Percentiles rank a stretch among this genome's conserved stretches.
phyloP scores from a whole-genome alignment of 2,329 filamentous ascomycete species.

The Xylariaceae sp. region DNA sequence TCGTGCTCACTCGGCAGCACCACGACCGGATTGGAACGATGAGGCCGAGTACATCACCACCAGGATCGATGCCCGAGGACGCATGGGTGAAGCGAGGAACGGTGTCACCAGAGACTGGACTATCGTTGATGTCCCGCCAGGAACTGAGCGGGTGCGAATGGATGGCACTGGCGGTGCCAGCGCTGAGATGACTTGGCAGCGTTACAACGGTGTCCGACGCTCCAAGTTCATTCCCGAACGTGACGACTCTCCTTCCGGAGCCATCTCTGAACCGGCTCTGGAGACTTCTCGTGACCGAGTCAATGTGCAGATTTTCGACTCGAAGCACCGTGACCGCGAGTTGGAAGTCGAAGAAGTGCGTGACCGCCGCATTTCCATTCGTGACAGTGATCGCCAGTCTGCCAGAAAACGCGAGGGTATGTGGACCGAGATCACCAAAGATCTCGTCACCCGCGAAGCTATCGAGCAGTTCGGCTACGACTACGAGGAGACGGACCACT shows the following conservation, averaged over 20 bases:
- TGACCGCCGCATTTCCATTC: slow-evolving; percentile 44
- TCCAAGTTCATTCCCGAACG: slow-evolving; percentile 67
- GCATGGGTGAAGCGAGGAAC: slow-evolving; percentile 67
- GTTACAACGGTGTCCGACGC: slow-evolving; percentile 71
- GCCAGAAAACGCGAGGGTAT: slow-evolving; percentile 56
- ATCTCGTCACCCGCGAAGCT: slow-evolving; percentile 79
- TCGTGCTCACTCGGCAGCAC: slow-evolving; percentile 48
- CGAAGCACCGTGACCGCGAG: slow-evolving; percentile 37
- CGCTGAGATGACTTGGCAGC: slow-evolving; percentile 73
- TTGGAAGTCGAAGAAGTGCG: slow-evolving; percentile 52
- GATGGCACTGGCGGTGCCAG: slow-evolving; percentile 70
- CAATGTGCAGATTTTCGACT: slow-evolving; percentile 43
- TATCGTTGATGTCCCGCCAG: slow-evolving; percentile 78
- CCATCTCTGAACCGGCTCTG: slow-evolving; percentile 29
- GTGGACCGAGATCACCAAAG: slow-evolving; percentile 97
- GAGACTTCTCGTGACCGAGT: slow-evolving; percentile 33
- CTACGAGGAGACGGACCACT: slow-evolving; percentile 82
- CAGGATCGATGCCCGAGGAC: slow-evolving; percentile 55
- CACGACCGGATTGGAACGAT: slow-evolving; percentile 52
- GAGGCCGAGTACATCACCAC: slow-evolving; percentile 59
- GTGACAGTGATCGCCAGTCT: slow-evolving; percentile 31
- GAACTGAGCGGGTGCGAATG: slow-evolving; percentile 76
- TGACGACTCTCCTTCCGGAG: slow-evolving; percentile 41
- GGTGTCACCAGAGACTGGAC: slow-evolving; percentile 73
- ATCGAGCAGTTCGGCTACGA: slow-evolving; percentile 80